Evolutionary conservation across 1,284 basidiomycete species (phyloP).

Genomic region (Cryptococcus sp.): DNA sequence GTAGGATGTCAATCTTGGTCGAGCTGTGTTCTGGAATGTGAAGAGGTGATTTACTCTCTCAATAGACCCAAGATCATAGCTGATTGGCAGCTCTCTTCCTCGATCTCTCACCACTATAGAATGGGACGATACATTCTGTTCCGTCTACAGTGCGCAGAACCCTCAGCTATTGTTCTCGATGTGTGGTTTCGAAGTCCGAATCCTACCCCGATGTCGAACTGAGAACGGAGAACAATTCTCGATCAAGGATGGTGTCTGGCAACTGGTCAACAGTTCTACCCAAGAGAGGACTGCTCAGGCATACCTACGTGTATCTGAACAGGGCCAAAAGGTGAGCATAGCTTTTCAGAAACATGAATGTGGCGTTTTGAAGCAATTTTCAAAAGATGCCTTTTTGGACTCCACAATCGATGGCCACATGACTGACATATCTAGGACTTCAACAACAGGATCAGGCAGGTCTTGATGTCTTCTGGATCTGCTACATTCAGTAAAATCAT

Average conservation of each 20-base stretch:
- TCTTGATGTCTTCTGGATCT: conserved; percentile 97
- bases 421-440: conserved; percentile 92
- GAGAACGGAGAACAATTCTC: conserved; percentile 95
- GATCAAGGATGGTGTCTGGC: conserved; percentile 96
- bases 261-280: conserved; percentile 88
- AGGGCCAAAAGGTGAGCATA: too few relatives aligned
- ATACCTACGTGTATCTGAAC: conserved; percentile 94
- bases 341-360: too few relatives aligned
- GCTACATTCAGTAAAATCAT: conserved; percentile 99
- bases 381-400: too few relatives aligned
- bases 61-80: too few relatives aligned
- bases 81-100: conserved; percentile 89
- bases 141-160: conserved; percentile 96
- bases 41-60: too few relatives aligned
- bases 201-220: conserved; percentile 80
- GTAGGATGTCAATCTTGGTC: conserved; percentile 97
- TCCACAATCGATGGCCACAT: too few relatives aligned
- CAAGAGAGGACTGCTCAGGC: conserved; percentile 98
- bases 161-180: conserved; percentile 97
- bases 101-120: conserved; percentile 96
- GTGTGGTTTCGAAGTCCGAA: conserved; percentile 96
- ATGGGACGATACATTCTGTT: conserved; percentile 96
- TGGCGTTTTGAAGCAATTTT: too few relatives aligned
- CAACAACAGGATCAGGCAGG: conserved; percentile 93
- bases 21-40: conserved; percentile 99